phyloP scores from a whole-genome alignment of 345 rosid genomes.

The Salix suchowensis region DNA sequence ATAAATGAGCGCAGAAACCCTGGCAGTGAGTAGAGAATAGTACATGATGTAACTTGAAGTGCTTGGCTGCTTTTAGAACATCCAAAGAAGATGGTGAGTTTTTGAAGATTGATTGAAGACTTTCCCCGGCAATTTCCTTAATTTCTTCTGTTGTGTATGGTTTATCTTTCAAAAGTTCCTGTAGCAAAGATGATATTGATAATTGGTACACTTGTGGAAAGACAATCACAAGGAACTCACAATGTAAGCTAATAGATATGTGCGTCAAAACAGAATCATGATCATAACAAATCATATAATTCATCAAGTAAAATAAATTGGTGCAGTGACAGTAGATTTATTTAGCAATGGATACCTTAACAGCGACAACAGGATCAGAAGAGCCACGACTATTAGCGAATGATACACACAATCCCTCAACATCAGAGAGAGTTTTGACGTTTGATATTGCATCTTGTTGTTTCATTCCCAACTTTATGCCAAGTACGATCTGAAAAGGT shows the following conservation, averaged over 20 bases:
- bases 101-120: slow-evolving; percentile 55
- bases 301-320: not conserved
- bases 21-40: not conserved
- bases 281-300: not conserved
- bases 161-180: slow-evolving; percentile 77
- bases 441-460: slow-evolving; percentile 62
- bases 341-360: slow-evolving; percentile 54
- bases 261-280: not conserved
- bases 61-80: slow-evolving; percentile 71
- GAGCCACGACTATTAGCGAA: slow-evolving; percentile 53
- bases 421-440: slow-evolving; percentile 88
- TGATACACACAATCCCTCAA: slow-evolving; percentile 75
- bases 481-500: slow-evolving; percentile 65
- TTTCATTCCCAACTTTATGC: slow-evolving; percentile 81
- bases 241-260: not conserved
- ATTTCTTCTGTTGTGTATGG: slow-evolving; percentile 77
- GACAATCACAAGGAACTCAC: not conserved
- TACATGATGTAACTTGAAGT: slow-evolving; percentile 87
- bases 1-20: not conserved
- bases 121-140: slow-evolving; percentile 49
- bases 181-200: slow-evolving; percentile 8
- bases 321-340: not conserved
- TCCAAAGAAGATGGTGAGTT: slow-evolving; percentile 66
- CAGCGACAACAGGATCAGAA: slow-evolving; percentile 78
- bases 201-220: not conserved